Base-by-base conservation (phyloP, 2,329 filamentous ascomycete species). In the Pseudocercospora ulei region DNA sequence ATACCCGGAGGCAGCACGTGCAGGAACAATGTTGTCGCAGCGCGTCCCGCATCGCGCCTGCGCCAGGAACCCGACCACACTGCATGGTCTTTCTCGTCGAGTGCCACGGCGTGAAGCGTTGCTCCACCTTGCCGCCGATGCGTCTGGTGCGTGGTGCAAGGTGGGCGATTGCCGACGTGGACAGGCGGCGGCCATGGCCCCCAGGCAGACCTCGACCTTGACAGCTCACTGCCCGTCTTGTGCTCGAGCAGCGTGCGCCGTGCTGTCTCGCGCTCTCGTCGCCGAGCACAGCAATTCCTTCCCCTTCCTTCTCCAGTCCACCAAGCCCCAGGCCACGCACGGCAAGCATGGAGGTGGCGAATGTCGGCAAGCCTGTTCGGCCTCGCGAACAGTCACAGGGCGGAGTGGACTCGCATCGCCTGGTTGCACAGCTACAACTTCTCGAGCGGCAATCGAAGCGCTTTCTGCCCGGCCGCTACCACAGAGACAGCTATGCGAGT, bases 11-110 rank as follows among this genome's bases (percentile, higher is more conserved):
- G 28, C 20, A 11, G 25, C 43, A 36, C 43, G 38, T 41, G 43
- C 39, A 39, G 35, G 43, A 35, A 45, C 43, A 41, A 45, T 45
- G 43, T 31, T 41, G n/a, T n/a, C n/a, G n/a, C n/a, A n/a, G n/a
- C n/a, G n/a, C 43, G 43, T 20, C 31, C 18, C 39, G 43, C 43
- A 45, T 35, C 25, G 23, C 26, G 28, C 11, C 35, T 30, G 26
- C 35, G n/a, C n/a, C n/a, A n/a, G n/a, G n/a, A n/a, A n/a, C n/a
- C n/a, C n/a, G n/a, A n/a, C n/a, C n/a, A n/a, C n/a, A n/a, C n/a
- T n/a, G n/a, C n/a, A n/a, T n/a, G n/a, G 17, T 20, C 9, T 13
- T 16, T 30, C 25, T 17, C 14, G 35, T 31, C 30, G 35, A 23
- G 35, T 23, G 26, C 28, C 35, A 22, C 35, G 24, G 18, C 20